Evolutionary conservation across 176 grass and related monocot species (phyloP), one percentile per base, ranked within the genome.

Genomic region (Tillandsia fasciculata): DNA sequence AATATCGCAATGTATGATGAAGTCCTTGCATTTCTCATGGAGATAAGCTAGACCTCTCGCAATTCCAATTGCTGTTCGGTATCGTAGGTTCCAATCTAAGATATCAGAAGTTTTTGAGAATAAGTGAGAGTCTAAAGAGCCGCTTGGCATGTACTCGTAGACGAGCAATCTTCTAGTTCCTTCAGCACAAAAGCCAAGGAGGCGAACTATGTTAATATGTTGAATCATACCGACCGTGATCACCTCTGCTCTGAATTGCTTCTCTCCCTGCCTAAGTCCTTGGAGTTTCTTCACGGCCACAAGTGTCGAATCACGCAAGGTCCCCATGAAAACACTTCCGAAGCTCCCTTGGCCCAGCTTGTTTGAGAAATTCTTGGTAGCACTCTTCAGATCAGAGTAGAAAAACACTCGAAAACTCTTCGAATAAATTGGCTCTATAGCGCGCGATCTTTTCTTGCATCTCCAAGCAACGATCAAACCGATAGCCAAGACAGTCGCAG

Each of bases 211-310:
- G 74, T 78, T 74, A 14, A n/a, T 22, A 51, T 83, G 85, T 3
- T 83, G 72, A 68, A 87, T 73, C 28, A 12, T 42, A 0, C 67
- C 81, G 24, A 87, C 9, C 11, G 72, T 64, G 65, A 72, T 83
- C 51, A 83, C 69, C n/a, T 83, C 73, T 3, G 76, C 14, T 56
- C 71, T 64, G 26, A 87, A 83, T 52, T 83, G 77, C 63, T 80
- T 83, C 57, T 83, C 68, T 14, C 80, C 64, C 52, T 77, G 69
- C n/a, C 74, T 73, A 13, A 70, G 28, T 9, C 77, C 73, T 80
- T 83, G 28, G 29, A 88, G 73, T 74, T 77, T 88, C 64, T 83
- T 83, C 27, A 83, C 77, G 26, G 73, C 72, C 27, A 80, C 70
- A 15, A 18, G n/a, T 14, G 74, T 54, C 7, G 54, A 65, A 13